A percentile compares a stretch with the other conserved stretches of the same genome.
These are phyloP conservation scores for Moesziomyces parantarcticus DNA, from an alignment of 1,284 basidiomycete species.

Conservation along the genomic window DNA sequence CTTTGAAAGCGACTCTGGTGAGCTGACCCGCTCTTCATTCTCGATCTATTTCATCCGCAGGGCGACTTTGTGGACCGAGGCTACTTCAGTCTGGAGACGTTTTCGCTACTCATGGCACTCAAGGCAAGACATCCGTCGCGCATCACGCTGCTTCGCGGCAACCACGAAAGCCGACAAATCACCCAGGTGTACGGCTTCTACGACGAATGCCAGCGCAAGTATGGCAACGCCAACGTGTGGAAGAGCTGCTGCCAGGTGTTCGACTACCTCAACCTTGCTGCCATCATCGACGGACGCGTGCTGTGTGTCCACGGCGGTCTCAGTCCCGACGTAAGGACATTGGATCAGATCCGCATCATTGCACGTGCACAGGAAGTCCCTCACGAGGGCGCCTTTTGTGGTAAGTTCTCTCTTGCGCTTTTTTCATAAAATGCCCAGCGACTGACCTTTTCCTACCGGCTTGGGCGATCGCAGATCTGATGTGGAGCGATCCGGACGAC, in stretches of 20 bases:
- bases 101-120: slow-evolving; percentile 85
- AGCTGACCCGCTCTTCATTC: slow-evolving; percentile 1
- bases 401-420: slow-evolving; percentile 4
- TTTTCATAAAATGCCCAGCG: background rate
- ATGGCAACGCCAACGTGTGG: slow-evolving; percentile 91
- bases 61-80: slow-evolving; percentile 98
- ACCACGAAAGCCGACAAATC: slow-evolving; percentile 95
- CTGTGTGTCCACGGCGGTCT: slow-evolving; percentile 98
- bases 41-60: slow-evolving; percentile 70
- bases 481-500: slow-evolving; percentile 99
- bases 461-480: slow-evolving; percentile 79
- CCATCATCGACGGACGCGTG: slow-evolving; percentile 96
- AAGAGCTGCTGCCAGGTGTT: slow-evolving; percentile 99
- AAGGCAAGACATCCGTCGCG: slow-evolving; percentile 94
- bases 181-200: slow-evolving; percentile 99
- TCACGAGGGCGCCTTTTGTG: slow-evolving; percentile 93
- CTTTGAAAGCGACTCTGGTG: background rate
- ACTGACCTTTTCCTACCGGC: slow-evolving; percentile 75
- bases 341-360: slow-evolving; percentile 99
- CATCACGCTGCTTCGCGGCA: slow-evolving; percentile 89
- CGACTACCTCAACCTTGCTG: slow-evolving; percentile 95
- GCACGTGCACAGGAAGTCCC: slow-evolving; percentile 95
- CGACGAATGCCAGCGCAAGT: slow-evolving; percentile 92
- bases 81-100: slow-evolving; percentile 95
- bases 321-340: slow-evolving; percentile 96